These are phyloP conservation scores for Alternaria incomplexa DNA, from an alignment of 2,329 filamentous ascomycete species.

Conservation along the genomic window DNA sequence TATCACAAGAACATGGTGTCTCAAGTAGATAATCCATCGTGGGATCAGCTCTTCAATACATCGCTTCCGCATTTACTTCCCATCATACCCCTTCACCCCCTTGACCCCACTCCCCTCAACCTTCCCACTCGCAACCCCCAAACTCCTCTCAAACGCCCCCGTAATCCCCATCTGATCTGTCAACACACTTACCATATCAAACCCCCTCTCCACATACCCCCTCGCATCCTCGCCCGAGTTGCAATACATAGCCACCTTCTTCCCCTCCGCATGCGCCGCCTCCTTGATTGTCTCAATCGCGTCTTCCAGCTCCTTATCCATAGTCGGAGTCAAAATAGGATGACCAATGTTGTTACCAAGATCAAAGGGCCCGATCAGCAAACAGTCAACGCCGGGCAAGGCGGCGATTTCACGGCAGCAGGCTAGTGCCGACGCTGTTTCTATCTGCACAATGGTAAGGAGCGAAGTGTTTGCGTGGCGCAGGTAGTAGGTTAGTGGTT, in stretches of 20 bases:
- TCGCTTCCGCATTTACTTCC: slow-evolving; percentile 1
- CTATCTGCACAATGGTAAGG: slow-evolving; percentile 58
- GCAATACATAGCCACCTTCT: slow-evolving; percentile 63
- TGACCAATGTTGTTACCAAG: slow-evolving; percentile 64
- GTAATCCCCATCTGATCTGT: slow-evolving; percentile 56
- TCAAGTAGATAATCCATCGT: no score
- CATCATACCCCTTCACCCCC: slow-evolving; percentile 31
- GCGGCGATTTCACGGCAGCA: slow-evolving; percentile 57
- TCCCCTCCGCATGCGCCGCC: slow-evolving; percentile 60
- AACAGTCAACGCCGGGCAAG: slow-evolving; percentile 59
- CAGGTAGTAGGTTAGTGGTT: slow-evolving; percentile 55
- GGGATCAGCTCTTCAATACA: no score
- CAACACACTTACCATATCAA: slow-evolving; percentile 59
- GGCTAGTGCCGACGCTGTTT: slow-evolving; percentile 51
- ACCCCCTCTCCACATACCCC: slow-evolving; percentile 60
- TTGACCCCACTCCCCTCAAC: slow-evolving; percentile 14
- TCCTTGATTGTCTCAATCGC: slow-evolving; percentile 60
- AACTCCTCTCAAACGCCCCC: slow-evolving; percentile 46
- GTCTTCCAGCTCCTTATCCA: slow-evolving; percentile 57
- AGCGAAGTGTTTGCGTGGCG: slow-evolving; percentile 62
- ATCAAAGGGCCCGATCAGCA: slow-evolving; percentile 63
- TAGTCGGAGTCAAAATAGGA: slow-evolving; percentile 54
- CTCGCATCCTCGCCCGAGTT: slow-evolving; percentile 59
- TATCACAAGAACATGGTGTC: no score
- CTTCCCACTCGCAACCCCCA: slow-evolving; percentile 43